Evolutionary conservation across 805 yeast species (phyloP).

Genomic region (Ogataea wickerhamii): DNA sequence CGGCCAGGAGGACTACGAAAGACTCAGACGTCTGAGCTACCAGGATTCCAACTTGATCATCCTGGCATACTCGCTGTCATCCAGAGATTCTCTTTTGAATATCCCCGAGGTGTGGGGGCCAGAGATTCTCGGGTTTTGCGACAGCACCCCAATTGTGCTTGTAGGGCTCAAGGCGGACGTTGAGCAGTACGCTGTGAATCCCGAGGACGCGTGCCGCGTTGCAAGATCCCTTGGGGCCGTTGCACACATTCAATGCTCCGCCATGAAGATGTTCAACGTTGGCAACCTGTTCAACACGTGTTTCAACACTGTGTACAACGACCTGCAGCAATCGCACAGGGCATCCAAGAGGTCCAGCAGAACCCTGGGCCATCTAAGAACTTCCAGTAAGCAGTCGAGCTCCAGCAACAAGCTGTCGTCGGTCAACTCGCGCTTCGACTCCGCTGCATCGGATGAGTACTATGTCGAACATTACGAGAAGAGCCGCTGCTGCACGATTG

Average conservation of each 20-base stretch:
- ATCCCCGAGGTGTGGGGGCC: conserved; percentile 84
- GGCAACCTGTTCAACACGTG: conserved; percentile 58
- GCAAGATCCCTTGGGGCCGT: conserved; percentile 56
- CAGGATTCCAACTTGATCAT: conserved; percentile 77
- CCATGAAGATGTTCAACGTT: conserved; percentile 65
- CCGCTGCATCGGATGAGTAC: conserved; percentile 2
- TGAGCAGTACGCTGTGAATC: conserved; percentile 32
- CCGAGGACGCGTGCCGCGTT: conserved; percentile 23
- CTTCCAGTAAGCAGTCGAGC: conserved; percentile 16
- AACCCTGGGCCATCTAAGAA: conserved; percentile 20
- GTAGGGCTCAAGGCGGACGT: conserved; percentile 84
- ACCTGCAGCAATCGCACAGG: conserved; percentile 12
- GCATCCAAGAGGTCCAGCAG: conserved; percentile 18
- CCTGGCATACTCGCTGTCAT: conserved; percentile 71
- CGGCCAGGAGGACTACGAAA: conserved; percentile 88
- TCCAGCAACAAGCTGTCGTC: conserved; percentile 8
- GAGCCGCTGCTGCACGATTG: conserved; percentile 13
- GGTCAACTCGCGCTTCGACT: conserved; percentile 4
- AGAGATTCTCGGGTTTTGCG: conserved; percentile 80
- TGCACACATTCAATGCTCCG: conserved; percentile 76
- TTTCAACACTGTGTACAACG: conserved; percentile 34
- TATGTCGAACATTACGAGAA: conserved; percentile 15
- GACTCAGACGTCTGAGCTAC: conserved; percentile 81
- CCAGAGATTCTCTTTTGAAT: conserved; percentile 60
- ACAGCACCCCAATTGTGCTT: conserved; percentile 68